Conservation (phyloP, 2,329 filamentous ascomycete species). For the Fusarium bulbicola region DNA sequence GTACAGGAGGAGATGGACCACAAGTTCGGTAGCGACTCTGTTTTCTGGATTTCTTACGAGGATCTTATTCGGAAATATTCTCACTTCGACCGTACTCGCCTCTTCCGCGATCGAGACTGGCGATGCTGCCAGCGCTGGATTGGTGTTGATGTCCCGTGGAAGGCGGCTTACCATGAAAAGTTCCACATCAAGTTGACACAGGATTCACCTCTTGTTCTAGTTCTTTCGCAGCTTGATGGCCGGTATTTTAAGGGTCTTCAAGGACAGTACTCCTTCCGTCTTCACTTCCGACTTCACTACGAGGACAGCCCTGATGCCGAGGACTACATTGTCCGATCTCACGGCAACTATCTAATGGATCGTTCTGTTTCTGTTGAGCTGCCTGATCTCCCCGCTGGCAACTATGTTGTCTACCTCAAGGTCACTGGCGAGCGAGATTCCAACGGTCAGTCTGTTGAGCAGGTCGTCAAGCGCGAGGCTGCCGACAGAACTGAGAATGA, state of each 20-base stretch:
- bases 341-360: constrained; percentile 66
- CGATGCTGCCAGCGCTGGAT: constrained; percentile 68
- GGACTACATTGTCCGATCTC: constrained; percentile 68
- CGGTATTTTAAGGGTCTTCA: constrained; percentile 70
- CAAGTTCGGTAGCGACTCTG: constrained; percentile 68
- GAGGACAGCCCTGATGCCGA: constrained; percentile 60
- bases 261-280: constrained; percentile 64
- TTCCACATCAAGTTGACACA: constrained; percentile 66
- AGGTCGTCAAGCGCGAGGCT: constrained; percentile 64
- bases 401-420: constrained; percentile 66
- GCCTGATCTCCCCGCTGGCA: constrained; percentile 61
- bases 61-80: constrained; percentile 71
- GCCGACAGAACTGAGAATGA: constrained; percentile 60
- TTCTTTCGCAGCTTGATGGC: constrained; percentile 69
- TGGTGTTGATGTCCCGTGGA: constrained; percentile 70
- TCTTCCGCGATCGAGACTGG: constrained; percentile 68
- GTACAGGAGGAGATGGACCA: constrained; percentile 66
- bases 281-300: constrained; percentile 61
- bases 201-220: constrained; percentile 66
- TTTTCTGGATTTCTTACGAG: constrained; percentile 71
- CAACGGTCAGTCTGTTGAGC: constrained; percentile 58
- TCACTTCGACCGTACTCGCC: constrained; percentile 68
- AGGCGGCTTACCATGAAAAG: constrained; percentile 68
- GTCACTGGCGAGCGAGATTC: constrained; percentile 61
- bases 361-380: constrained; percentile 68